Evolutionary conservation across 495 filamentous ascomycete genomes (phyloP).

Genomic region (Penicillium crystallinum): DNA sequence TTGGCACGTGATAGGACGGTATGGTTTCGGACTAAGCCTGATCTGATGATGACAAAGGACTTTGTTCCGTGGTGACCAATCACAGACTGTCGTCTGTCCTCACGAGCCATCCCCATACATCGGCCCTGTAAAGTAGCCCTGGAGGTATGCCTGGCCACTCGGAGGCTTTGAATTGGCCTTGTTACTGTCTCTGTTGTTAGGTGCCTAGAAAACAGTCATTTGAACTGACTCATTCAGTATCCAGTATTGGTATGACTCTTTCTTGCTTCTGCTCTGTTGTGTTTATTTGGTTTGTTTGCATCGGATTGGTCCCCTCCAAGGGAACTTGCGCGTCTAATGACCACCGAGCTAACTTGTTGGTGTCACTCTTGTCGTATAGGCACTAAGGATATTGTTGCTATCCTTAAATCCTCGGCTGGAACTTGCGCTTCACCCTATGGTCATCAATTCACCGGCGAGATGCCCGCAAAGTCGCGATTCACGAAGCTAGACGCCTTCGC

Average conservation of each 20-base stretch:
- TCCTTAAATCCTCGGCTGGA: background rate
- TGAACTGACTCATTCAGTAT: constrained; percentile 9
- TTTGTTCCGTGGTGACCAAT: constrained; percentile 22
- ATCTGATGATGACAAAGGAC: constrained; percentile 10
- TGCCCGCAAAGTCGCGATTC: constrained; percentile 71
- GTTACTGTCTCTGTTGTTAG: constrained; percentile 10
- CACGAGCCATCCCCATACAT: constrained; percentile 25
- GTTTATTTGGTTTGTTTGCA: background rate
- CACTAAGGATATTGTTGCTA: background rate
- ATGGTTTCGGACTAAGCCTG: background rate
- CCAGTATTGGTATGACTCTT: constrained; percentile 1
- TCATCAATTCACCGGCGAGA: constrained; percentile 28
- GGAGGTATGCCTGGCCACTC: constrained; percentile 4
- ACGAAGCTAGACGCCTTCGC: constrained; percentile 96
- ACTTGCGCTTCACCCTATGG: constrained; percentile 20
- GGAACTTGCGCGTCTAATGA: constrained; percentile 15
- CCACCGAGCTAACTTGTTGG: constrained; percentile 8
- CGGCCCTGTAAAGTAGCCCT: constrained; percentile 11
- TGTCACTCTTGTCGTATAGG: background rate
- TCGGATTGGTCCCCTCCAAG: background rate
- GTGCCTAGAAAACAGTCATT: constrained; percentile 6
- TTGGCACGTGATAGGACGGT: constrained; percentile 20
- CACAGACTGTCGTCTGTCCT: constrained; percentile 36
- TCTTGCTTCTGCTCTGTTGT: background rate
- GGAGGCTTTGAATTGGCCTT: constrained; percentile 20